Evolutionary conservation across 106 monocot species (phyloP).

Genomic region (Acanthochlamys bracteata): DNA sequence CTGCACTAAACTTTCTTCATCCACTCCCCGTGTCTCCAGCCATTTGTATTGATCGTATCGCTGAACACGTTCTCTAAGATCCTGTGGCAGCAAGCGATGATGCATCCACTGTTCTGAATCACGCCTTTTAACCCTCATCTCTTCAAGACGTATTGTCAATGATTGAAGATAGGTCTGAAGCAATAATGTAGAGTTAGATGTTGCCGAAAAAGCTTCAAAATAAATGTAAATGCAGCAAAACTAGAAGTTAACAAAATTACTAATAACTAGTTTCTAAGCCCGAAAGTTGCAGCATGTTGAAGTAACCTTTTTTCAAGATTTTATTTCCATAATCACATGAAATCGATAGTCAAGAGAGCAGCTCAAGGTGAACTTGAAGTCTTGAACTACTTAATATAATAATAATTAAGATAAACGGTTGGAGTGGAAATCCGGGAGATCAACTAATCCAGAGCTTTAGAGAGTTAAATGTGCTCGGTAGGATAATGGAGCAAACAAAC

Average conservation of each 20-base stretch:
- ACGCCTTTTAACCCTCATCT: slow-evolving; percentile 86
- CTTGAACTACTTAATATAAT: no score
- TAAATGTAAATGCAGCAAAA: not conserved
- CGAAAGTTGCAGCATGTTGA: no score
- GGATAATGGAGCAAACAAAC: no score
- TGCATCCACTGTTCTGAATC: slow-evolving; percentile 99
- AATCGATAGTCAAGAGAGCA: no score
- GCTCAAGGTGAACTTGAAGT: no score
- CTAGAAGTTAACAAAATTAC: not conserved
- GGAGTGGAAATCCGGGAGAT: no score
- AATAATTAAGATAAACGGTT: no score
- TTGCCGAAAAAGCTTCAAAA: not conserved
- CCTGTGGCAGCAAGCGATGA: slow-evolving; percentile 77
- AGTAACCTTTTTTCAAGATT: no score
- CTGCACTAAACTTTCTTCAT: slow-evolving; percentile 60
- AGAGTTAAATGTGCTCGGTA: no score
- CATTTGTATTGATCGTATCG: slow-evolving; percentile 94
- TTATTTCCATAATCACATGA: no score
- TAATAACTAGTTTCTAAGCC: not conserved
- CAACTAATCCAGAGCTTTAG: no score
- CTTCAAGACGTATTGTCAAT: slow-evolving; percentile 65
- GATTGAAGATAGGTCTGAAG: slow-evolving; percentile 90
- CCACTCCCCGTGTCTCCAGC: slow-evolving; percentile 90
- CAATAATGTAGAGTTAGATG: not conserved
- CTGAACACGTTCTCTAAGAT: slow-evolving; percentile 79